phyloP scores from a whole-genome alignment of 116 monocot species.

The Dioscorea cayenensis region DNA sequence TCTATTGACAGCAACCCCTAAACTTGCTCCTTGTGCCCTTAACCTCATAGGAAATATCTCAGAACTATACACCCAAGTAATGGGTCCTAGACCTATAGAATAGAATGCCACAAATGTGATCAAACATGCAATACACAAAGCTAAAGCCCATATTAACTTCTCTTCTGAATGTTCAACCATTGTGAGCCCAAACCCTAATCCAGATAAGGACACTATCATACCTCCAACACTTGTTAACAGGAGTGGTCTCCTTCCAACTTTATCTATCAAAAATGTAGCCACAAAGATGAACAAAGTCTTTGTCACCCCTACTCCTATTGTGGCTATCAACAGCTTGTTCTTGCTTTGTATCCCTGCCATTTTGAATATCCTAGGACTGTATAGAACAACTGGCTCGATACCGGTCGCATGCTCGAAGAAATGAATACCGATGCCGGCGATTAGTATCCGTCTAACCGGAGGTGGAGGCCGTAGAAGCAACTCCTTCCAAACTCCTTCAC shows the following conservation, averaged over 20 bases:
- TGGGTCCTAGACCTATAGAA: conserved; percentile 55
- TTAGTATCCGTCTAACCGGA: conserved; percentile 25
- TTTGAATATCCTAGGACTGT: conserved; percentile 48
- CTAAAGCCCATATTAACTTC: conserved; percentile 30
- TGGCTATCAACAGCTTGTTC: conserved; percentile 23
- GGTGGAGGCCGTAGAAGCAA: conserved; percentile 27
- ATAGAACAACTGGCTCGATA: conserved; percentile 46
- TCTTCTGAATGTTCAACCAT: conserved; percentile 16
- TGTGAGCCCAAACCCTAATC: conserved; percentile 32
- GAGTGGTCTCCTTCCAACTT: conserved; percentile 39
- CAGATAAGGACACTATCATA: conserved; percentile 24
- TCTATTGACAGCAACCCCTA: conserved; percentile 51
- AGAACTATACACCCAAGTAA: conserved; percentile 57
- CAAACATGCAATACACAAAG: conserved; percentile 15
- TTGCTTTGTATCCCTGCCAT: conserved; percentile 22
- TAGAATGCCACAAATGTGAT: conserved; percentile 31
- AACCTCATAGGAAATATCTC: conserved; percentile 52
- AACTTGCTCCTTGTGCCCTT: conserved; percentile 49
- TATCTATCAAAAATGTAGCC: conserved; percentile 30
- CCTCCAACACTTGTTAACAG: conserved; percentile 37
- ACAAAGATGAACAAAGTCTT: conserved; percentile 32
- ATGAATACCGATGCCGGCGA: conserved; percentile 45
- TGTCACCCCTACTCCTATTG: conserved; percentile 31
- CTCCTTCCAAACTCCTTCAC: conserved; percentile 45
- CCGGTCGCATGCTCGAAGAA: conserved; percentile 57